Evolutionary conservation across 257 asterid genomes (phyloP).

Genomic region (Przewalskia tangutica): DNA sequence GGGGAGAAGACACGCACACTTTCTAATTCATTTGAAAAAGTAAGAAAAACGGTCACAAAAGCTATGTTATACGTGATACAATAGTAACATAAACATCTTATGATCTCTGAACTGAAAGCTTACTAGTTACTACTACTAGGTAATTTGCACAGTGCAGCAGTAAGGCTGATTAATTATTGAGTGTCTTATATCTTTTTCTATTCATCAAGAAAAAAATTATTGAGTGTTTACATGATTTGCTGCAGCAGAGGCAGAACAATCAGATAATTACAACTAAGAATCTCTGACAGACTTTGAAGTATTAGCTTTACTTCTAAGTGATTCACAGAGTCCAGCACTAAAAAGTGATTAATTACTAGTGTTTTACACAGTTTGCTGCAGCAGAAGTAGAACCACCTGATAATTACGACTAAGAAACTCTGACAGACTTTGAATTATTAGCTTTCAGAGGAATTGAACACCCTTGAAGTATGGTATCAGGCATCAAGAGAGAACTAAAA

Average conservation of each 20-base stretch:
- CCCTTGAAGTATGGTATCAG: not conserved
- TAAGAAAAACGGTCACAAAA: not conserved
- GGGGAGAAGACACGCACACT: not conserved
- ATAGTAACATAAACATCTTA: conserved; percentile 1
- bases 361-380: not conserved
- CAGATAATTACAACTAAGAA: not conserved
- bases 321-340: not conserved
- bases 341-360: not conserved
- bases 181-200: not conserved
- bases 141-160: not conserved
- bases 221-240: not conserved
- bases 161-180: not conserved
- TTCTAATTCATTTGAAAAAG: not conserved
- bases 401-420: not conserved
- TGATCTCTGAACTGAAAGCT: not conserved
- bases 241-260: not conserved
- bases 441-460: not conserved
- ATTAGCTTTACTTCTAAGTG: not conserved
- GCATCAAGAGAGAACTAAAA: not conserved
- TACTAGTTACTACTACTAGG: not conserved
- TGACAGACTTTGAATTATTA: not conserved
- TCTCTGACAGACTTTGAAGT: not conserved
- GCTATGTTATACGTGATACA: not conserved
- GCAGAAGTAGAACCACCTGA: not conserved
- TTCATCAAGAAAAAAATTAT: not conserved